Evolutionary conservation across 2,329 filamentous ascomycete genomes (phyloP), one percentile per base, ranked within the genome.

Genomic region (Ceratocystis diversiconidia): DNA sequence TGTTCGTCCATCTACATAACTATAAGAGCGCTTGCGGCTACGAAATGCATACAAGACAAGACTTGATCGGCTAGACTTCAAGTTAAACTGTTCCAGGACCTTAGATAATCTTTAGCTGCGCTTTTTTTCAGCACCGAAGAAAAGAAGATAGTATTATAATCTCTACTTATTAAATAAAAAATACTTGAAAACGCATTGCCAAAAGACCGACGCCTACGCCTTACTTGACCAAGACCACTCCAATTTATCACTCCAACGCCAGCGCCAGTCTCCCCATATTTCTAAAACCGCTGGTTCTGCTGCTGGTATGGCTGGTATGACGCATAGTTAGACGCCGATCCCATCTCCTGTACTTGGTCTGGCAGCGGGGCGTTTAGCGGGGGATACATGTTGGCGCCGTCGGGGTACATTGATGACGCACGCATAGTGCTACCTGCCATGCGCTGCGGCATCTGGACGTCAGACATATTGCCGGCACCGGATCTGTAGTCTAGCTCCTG

Each of bases 391-490:
- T 36, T 59, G 17, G 5, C 1, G 25, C 28, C 25, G 28, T 59
- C 55, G 2, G 55, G 55, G 17, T 59, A 59, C 55, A 36, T 59
- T 12, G 28, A 22, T 2, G 55, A 59, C 28, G 19, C 55, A 10
- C 22, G 48, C 48, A 25, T 50, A 1, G 36, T 41, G 12, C 36
- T 1, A 12, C 36, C 36, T 10, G 48, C 19, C 0, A 50, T 50
- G 48, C 7, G 52, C 52, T 57, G 52, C 52, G 55, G 55, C 55
- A 59, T 59, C 55, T 59, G 36, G 36, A 41, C 36, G 36, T 41
- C 36, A 41, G 36, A 12, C 36, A 12, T 12, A 15, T 41, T 41
- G 36, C 36, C 8, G 8, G 19, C 8, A 8, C 25, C 22, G 12
- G 22, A 8, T n/a, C 46, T 28, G 10, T 59, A 59, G 55, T 22